Evolutionary conservation across 73 alveolate species (phyloP).

Genomic region (Symbiodinium natans): DNA sequence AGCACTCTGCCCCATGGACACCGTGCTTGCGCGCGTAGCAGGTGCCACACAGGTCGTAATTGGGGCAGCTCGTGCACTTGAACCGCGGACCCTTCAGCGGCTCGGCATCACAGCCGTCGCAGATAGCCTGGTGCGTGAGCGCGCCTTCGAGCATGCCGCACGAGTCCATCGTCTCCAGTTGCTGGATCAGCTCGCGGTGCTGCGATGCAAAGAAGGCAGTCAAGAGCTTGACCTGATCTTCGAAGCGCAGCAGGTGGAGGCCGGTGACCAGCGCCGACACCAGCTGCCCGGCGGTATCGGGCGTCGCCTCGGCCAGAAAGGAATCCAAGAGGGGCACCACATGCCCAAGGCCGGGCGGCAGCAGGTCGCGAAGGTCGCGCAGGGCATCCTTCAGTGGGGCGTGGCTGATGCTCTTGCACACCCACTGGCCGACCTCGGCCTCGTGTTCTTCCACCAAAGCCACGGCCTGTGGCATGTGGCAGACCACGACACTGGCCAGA

Average conservation of each 20-base stretch:
- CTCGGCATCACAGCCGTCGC: not conserved
- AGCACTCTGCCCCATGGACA: not conserved
- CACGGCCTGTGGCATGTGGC: conserved; percentile 8
- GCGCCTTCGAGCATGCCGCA: not conserved
- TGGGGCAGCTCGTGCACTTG: conserved; percentile 16
- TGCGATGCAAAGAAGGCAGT: not conserved
- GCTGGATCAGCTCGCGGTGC: not conserved
- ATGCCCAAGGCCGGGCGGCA: not conserved
- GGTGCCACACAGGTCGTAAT: conserved; percentile 22
- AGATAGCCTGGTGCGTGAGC: conserved; percentile 2
- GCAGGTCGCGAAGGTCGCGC: too few species aligned
- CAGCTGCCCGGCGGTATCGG: not conserved
- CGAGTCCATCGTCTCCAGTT: not conserved
- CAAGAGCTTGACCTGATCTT: not conserved
- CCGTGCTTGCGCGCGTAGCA: conserved; percentile 8
- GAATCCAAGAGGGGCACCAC: not conserved
- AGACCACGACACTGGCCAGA: not conserved
- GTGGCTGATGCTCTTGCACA: too few species aligned
- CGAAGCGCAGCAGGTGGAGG: not conserved
- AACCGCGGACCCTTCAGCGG: conserved; percentile 12
- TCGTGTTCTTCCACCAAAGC: not conserved
- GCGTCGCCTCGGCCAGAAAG: not conserved
- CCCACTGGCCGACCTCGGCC: not conserved
- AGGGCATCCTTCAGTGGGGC: too few species aligned
- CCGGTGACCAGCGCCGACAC: not conserved